A percentile compares a stretch with the other conserved stretches of the same genome.
These are phyloP conservation scores for Xylaria cubensis DNA, from an alignment of 495 filamentous ascomycete species.

Conservation along the genomic window DNA sequence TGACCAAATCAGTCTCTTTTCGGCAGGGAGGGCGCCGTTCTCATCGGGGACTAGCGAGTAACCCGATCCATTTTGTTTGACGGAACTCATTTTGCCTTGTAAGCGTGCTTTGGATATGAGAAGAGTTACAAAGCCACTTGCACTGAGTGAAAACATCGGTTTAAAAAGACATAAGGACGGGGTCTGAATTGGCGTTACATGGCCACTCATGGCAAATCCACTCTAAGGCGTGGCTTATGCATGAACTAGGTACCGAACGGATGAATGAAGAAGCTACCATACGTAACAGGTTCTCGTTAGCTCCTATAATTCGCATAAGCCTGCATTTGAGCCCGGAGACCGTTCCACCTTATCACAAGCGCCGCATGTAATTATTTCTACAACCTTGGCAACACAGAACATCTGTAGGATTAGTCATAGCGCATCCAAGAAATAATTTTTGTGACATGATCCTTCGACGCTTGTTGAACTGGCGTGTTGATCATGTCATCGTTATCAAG, in stretches of 20 bases:
- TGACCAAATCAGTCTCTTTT: neutral
- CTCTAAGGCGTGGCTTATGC: neutral
- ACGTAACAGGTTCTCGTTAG: neutral
- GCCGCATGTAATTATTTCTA: neutral
- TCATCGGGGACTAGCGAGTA: slow-evolving; percentile 13
- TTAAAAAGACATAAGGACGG: neutral
- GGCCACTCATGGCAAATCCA: slow-evolving; percentile 1
- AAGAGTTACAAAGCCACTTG: slow-evolving; percentile 7
- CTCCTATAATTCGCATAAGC: neutral
- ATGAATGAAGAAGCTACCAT: neutral
- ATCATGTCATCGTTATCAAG: slow-evolving; percentile 2
- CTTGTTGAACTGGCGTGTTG: neutral
- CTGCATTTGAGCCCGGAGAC: neutral
- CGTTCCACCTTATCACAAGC: slow-evolving; percentile 1
- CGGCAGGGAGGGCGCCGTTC: neutral
- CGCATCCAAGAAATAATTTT: neutral
- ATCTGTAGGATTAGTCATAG: neutral
- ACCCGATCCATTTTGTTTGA: neutral
- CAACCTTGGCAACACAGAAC: neutral
- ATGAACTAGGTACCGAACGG: neutral
- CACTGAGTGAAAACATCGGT: neutral
- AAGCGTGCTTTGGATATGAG: neutral
- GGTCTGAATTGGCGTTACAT: neutral
- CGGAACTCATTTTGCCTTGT: neutral
- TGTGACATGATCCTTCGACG: neutral